These are phyloP conservation scores for Saccharomyces hybrid DNA, from an alignment of 1,139 yeast species.

Conservation along the genomic window DNA sequence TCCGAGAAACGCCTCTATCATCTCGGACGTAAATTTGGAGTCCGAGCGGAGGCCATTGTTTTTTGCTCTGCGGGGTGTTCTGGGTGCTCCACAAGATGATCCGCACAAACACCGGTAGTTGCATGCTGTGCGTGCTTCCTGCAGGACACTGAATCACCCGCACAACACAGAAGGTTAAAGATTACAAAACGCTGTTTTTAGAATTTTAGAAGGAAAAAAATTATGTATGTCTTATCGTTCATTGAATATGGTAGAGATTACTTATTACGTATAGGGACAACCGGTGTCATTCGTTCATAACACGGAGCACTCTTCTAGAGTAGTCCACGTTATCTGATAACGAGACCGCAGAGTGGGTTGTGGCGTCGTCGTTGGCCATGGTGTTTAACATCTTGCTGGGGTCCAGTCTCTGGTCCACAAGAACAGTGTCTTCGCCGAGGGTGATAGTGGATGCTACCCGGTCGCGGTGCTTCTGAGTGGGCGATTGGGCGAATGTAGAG, in stretches of 20 bases:
- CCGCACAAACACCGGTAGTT: too few species aligned
- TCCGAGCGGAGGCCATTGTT: not conserved
- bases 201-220: not conserved
- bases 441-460: conserved; percentile 1
- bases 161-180: not conserved
- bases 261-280: not conserved
- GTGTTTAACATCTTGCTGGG: conserved; percentile 53
- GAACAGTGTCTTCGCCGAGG: conserved; percentile 31
- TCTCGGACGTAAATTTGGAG: not conserved
- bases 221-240: not conserved
- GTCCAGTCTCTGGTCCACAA: conserved; percentile 63
- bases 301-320: conserved; percentile 59
- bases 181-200: not conserved
- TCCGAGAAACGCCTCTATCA: not conserved
- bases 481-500: conserved; percentile 6
- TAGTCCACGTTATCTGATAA: conserved; percentile 70
- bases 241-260: not conserved
- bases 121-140: too few species aligned
- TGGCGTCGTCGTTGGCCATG: conserved; percentile 33
- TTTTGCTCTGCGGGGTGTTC: not conserved
- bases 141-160: not conserved
- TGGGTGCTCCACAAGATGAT: not conserved
- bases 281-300: conserved; percentile 43
- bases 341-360: conserved; percentile 46
- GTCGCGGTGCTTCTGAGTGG: not conserved